Conservation (phyloP, 2,329 filamentous ascomycete species). For the Colletotrichum tropicicola region DNA sequence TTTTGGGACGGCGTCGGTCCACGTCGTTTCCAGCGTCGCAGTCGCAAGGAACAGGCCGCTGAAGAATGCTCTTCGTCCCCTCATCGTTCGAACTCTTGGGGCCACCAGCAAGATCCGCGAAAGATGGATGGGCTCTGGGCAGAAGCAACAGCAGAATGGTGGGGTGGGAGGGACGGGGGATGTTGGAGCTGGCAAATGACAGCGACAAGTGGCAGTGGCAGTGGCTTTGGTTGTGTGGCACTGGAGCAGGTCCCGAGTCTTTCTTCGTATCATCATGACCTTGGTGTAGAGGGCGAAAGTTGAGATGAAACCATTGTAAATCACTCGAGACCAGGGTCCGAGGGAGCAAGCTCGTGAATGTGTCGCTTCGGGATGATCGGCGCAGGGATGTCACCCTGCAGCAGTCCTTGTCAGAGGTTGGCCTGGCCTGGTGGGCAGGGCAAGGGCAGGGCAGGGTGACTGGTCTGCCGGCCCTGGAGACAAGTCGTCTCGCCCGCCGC, state of each 20-base stretch:
- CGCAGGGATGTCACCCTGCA: constrained; percentile 25
- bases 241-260: constrained; percentile 17
- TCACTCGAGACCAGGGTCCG: constrained; percentile 30
- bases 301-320: constrained; percentile 33
- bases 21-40: constrained; percentile 14
- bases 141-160: neutral
- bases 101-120: constrained; percentile 13
- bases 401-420: constrained; percentile 25
- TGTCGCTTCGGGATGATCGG: constrained; percentile 25
- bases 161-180: constrained; percentile 5
- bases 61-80: constrained; percentile 23
- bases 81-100: constrained; percentile 30
- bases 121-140: neutral
- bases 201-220: constrained; percentile 32
- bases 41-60: constrained; percentile 28
- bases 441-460: neutral
- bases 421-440: constrained; percentile 7
- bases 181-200: constrained; percentile 27
- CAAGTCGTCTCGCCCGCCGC: constrained; percentile 4
- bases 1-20: constrained; percentile 25
- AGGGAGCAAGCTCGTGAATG: constrained; percentile 13
- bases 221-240: constrained; percentile 14
- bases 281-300: constrained; percentile 24
- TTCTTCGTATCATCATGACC: constrained; percentile 22
- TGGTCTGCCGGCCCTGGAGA: constrained; percentile 15